phyloP scores from a whole-genome alignment of 2,329 filamentous ascomycete species.

The Aspergillus piperis region DNA sequence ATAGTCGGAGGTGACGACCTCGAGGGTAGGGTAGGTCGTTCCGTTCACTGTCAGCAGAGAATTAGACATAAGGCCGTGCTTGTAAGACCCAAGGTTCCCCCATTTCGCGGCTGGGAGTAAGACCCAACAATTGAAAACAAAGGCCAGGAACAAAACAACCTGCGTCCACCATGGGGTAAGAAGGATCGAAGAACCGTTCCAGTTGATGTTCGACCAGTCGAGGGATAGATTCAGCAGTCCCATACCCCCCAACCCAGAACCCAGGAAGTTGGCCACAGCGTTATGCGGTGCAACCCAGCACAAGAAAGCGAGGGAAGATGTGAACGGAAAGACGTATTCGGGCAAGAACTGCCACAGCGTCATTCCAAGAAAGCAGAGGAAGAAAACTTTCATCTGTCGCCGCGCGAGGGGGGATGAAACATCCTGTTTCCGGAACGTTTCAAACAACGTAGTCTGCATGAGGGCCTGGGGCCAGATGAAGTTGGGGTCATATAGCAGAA shows the following conservation, averaged over 20 bases:
- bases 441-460: slow-evolving; percentile 61
- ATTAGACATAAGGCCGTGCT: slow-evolving; percentile 61
- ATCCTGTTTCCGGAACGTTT: slow-evolving; percentile 53
- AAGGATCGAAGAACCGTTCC: slow-evolving; percentile 50
- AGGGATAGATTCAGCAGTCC: slow-evolving; percentile 61
- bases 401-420: slow-evolving; percentile 52
- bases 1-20: slow-evolving; percentile 47
- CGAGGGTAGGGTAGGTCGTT: slow-evolving; percentile 47
- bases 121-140: slow-evolving; percentile 60
- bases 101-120: slow-evolving; percentile 61
- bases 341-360: slow-evolving; percentile 64
- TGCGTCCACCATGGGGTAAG: slow-evolving; percentile 63
- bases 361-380: slow-evolving; percentile 54
- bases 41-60: slow-evolving; percentile 54
- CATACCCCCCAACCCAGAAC: slow-evolving; percentile 63
- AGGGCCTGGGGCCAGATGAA: slow-evolving; percentile 57
- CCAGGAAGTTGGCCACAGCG: slow-evolving; percentile 60
- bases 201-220: slow-evolving; percentile 64
- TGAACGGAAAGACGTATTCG: slow-evolving; percentile 62
- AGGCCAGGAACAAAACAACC: slow-evolving; percentile 59
- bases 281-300: slow-evolving; percentile 66
- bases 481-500: slow-evolving; percentile 60
- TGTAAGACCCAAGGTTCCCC: slow-evolving; percentile 55
- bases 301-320: slow-evolving; percentile 61
- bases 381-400: slow-evolving; percentile 61